Percentiles rank a stretch among this genome's conserved stretches.
phyloP scores from a whole-genome alignment of 2,329 filamentous ascomycete species.

The Ophiosphaerella narmari region DNA sequence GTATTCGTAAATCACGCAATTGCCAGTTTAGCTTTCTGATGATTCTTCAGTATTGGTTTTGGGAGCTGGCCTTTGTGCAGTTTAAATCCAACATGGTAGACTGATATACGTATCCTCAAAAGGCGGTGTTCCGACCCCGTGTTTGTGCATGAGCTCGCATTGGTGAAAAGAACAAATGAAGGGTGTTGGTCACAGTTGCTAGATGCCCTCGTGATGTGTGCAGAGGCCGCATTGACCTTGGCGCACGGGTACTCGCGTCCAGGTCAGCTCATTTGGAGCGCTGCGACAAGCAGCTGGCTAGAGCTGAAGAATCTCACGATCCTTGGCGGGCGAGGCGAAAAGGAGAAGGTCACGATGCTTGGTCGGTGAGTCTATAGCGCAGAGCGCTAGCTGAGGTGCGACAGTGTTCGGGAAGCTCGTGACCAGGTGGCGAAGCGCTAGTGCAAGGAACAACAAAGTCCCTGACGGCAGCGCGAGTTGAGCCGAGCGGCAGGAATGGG shows the following conservation, averaged over 20 bases:
- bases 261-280: slow-evolving; percentile 5
- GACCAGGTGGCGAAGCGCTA: slow-evolving; percentile 19
- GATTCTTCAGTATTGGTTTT: too few relatives aligned
- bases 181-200: neutral
- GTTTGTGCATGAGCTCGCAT: too few relatives aligned
- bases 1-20: too few relatives aligned
- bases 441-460: slow-evolving; percentile 16
- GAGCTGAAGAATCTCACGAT: slow-evolving; percentile 15
- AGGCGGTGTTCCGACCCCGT: too few relatives aligned
- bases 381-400: slow-evolving; percentile 26
- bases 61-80: too few relatives aligned
- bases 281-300: slow-evolving; percentile 10
- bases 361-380: slow-evolving; percentile 33
- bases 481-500: slow-evolving; percentile 19
- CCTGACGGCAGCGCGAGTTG: slow-evolving; percentile 20
- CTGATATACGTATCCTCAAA: too few relatives aligned
- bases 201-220: slow-evolving; percentile 8
- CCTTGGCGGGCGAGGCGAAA: slow-evolving; percentile 19
- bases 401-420: slow-evolving; percentile 29
- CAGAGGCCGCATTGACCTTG: slow-evolving; percentile 6
- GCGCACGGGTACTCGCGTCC: slow-evolving; percentile 3
- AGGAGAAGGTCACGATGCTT: slow-evolving; percentile 40
- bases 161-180: too few relatives aligned
- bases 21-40: too few relatives aligned
- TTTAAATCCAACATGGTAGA: too few relatives aligned